Evolutionary conservation across 768 basidiomycete genomes (phyloP), one percentile per base, ranked within the genome.

Genomic region (Tylopilus felleus): DNA sequence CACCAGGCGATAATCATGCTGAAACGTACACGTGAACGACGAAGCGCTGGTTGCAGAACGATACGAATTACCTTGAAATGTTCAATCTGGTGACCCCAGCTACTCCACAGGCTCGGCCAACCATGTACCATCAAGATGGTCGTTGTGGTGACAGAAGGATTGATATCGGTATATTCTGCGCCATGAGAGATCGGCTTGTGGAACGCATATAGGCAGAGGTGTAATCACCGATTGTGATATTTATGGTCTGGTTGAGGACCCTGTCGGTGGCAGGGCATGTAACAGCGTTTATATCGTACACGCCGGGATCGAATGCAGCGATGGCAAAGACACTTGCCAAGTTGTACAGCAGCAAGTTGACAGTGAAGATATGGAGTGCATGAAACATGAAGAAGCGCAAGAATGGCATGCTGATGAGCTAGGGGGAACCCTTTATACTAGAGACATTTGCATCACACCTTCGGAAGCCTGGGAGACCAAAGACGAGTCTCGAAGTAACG

Each of bases 41-140:
- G 16, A 16, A 0, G 13, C 14, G 13, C 21, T 14, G 17, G 19
- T 13, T 19, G 19, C 19, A 22, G 5, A 1, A 12, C 7, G 9
- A 19, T 2, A 8, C n/a, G 17, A 56, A 64, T 29, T 58, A 80
- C 87, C 72, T 83, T 67, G 65, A 90, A 84, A 55, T 81, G 78
- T 47, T 80, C 71, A 17, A 90, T 88, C 63, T 90, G 88, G 29
- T 77, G 78, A 33, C 82, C 77, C 88, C 88, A 90, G 19, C 78
- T 80, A 50, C 81, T 84, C 88, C 88, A 90, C 4, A 89, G 66
- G 58, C 83, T 78, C 1, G 88, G 88, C 88, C 88, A 90, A 4
- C 88, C 88, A 60, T 90, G 88, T 0, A 90, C 82, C 76, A 90
- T 77, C 28, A 90, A 45, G 3, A 90, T 69, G 0, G 83, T 80